Evolutionary conservation across 2,329 filamentous ascomycete species (phyloP).

Genomic region (Blastomyces gilchristii): DNA sequence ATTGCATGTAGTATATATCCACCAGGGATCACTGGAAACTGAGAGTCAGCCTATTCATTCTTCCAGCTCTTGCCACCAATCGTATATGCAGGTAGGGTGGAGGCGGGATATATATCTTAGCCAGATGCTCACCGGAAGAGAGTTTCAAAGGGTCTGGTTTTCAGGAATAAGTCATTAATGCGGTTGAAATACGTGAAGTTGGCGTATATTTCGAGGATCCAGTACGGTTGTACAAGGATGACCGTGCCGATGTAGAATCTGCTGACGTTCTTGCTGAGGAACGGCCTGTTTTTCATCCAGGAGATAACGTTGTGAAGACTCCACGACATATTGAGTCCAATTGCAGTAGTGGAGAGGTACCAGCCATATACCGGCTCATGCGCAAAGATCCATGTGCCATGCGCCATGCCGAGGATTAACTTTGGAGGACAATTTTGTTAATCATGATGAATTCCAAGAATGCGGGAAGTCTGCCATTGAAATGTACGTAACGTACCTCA

Average conservation of each 20-base stretch:
- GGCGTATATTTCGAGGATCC: slow-evolving; percentile 54
- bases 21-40: slow-evolving; percentile 51
- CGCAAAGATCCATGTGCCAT: slow-evolving; percentile 52
- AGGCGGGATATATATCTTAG: not conserved
- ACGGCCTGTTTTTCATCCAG: slow-evolving; percentile 57
- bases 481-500: slow-evolving; percentile 29
- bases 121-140: slow-evolving; percentile 42
- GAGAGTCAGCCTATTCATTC: not conserved
- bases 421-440: slow-evolving; percentile 18
- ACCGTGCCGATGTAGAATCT: slow-evolving; percentile 50
- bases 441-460: not conserved
- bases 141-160: slow-evolving; percentile 50
- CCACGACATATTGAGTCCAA: slow-evolving; percentile 54
- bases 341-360: slow-evolving; percentile 52
- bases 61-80: not conserved
- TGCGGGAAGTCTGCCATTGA: not conserved
- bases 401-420: slow-evolving; percentile 47
- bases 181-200: slow-evolving; percentile 56
- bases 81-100: not conserved
- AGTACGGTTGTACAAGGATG: slow-evolving; percentile 51
- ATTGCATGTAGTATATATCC: slow-evolving; percentile 52
- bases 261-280: slow-evolving; percentile 43
- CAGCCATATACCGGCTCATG: slow-evolving; percentile 48
- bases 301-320: slow-evolving; percentile 55
- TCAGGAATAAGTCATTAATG: slow-evolving; percentile 43